Percentiles rank a stretch among this genome's conserved stretches.
Conservation (phyloP, 306 rosid species). For the Gastrolobium villosum region DNA sequence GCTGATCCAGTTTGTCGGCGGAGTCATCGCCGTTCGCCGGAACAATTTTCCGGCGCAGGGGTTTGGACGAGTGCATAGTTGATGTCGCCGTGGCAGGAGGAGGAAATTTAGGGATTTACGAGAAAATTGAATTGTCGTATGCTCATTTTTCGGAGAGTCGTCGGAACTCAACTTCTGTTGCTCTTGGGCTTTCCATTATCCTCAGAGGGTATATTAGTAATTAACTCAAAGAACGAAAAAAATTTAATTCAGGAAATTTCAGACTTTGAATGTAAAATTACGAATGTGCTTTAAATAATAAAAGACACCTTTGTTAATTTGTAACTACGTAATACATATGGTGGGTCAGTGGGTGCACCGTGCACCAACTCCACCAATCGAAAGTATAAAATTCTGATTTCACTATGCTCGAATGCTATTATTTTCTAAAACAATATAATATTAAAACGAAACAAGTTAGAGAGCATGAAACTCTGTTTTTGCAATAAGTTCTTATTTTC, state of each 20-base stretch:
- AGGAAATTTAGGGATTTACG: conserved; percentile 59
- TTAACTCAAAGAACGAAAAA: background rate
- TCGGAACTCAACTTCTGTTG: conserved; percentile 20
- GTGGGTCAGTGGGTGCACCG: conserved; percentile 44
- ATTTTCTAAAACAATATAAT: background rate
- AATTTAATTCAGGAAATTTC: background rate
- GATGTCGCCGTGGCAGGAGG: conserved; percentile 48
- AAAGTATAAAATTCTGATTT: background rate
- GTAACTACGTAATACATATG: background rate
- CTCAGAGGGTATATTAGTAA: conserved; percentile 35
- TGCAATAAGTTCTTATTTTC: background rate
- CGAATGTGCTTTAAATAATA: background rate
- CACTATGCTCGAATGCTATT: background rate
- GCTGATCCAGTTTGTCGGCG: conserved; percentile 85
- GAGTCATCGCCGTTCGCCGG: conserved; percentile 81
- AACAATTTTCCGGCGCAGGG: conserved; percentile 77
- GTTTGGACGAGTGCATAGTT: conserved; percentile 69
- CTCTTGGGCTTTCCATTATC: background rate
- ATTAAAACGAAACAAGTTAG: background rate
- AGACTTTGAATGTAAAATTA: background rate
- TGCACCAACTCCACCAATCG: conserved; percentile 29
- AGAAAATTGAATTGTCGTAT: conserved; percentile 28
- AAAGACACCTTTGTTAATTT: background rate
- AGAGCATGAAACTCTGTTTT: background rate
- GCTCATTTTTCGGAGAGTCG: conserved; percentile 45